Evolutionary conservation across 83 land plant species (phyloP), one percentile per base, ranked within the genome.

Genomic region (Larix sibirica): DNA sequence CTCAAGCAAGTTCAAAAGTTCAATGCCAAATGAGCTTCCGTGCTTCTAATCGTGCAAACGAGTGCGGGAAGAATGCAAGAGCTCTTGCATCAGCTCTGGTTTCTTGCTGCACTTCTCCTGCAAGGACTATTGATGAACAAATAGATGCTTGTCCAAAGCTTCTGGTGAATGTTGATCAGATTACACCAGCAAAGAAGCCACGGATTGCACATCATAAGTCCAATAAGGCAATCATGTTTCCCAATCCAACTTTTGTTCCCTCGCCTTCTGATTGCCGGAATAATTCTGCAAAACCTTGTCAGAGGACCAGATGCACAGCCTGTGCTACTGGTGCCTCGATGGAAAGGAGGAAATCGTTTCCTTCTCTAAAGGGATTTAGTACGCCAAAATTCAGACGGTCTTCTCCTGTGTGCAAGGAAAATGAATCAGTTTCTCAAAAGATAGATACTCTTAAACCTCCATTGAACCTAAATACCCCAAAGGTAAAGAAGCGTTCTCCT

Each of bases 221-320:
- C 23, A 21, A 14, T 31, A 79, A 79, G 47, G 65, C 80, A 18
- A 61, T 79, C 44, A 60, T 79, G 64, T 79, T 79, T 61, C 80
- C 80, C 38, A 58, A 79, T 20, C 80, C 80, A 61, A 18, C 65
- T 79, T 79, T 79, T 62, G 64, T 60, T 79, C 65, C 80, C 38
- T 59, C 65, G 6, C 65, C 80, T 60, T 59, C 80, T 23, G 80
- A 79, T 79, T 17, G 3, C 24, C 60, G 18, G 17, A 75, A 50
- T 47, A 75, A 61, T 60, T 79, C 44, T 33, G 24, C 36, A 61
- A 31, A n/a, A 8, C 14, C 17, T 75, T 75, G 68, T 26, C 8
- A 10, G 33, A 65, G 26, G 68, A 65, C 68, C 23, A 65, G 68
- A 65, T 65, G 56, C 56, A 10, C 56, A 50, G 13, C 56, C 56